A percentile compares a stretch with the other conserved stretches of the same genome.
Evolutionary conservation across 2,329 filamentous ascomycete species (phyloP).

Genomic region (Trichoderma koningii): DNA sequence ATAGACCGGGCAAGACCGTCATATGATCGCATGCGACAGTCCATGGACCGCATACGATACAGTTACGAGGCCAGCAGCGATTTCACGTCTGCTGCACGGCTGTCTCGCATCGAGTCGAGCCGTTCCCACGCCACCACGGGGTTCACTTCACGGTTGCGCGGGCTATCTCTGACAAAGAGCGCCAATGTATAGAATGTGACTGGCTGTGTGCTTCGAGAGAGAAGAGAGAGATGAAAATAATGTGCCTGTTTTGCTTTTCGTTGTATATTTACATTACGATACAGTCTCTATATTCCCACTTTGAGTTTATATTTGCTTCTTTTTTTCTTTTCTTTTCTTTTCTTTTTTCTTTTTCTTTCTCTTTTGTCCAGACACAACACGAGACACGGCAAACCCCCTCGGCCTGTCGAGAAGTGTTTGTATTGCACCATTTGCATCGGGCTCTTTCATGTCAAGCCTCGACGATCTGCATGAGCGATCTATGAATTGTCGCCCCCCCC

Average conservation of each 20-base stretch:
- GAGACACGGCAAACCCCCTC: not conserved
- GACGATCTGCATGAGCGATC: conserved; percentile 55
- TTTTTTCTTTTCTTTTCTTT: too few species aligned
- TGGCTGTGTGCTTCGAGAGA: conserved; percentile 18
- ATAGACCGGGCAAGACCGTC: conserved; percentile 74
- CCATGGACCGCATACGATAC: conserved; percentile 80
- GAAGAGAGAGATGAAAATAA: not conserved
- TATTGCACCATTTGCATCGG: conserved; percentile 35
- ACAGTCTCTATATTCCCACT: conserved; percentile 21
- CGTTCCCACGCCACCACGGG: conserved; percentile 47
- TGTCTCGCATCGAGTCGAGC: conserved; percentile 80
- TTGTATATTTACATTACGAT: conserved; percentile 38
- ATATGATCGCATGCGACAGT: conserved; percentile 83
- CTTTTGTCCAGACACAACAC: too few species aligned
- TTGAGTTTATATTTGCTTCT: conserved; percentile 1
- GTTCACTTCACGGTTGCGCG: conserved; percentile 45
- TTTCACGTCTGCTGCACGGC: conserved; percentile 84
- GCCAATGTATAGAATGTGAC: conserved; percentile 40
- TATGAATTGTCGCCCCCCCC: conserved; percentile 41
- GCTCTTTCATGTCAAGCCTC: conserved; percentile 38
- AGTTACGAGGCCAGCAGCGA: conserved; percentile 88
- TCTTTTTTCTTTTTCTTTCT: too few species aligned
- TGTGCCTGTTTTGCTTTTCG: conserved; percentile 17
- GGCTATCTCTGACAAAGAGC: conserved; percentile 48
- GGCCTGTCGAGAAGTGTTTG: conserved; percentile 33